A percentile compares a stretch with the other conserved stretches of the same genome.
phyloP scores from a whole-genome alignment of 2,329 filamentous ascomycete species.

The Epichloe elymi region DNA sequence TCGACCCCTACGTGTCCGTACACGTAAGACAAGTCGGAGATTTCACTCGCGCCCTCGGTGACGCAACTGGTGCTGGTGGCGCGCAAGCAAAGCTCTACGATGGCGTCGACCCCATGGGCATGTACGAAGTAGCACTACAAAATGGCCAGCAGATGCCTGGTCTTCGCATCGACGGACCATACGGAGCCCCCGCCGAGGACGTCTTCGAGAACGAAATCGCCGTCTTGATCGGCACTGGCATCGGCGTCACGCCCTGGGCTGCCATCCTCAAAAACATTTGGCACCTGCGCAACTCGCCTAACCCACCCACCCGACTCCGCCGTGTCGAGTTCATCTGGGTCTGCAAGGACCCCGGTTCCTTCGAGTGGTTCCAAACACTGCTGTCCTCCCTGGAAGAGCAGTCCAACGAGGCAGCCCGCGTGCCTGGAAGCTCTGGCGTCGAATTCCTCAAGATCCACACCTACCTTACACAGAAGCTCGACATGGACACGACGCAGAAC shows the following conservation, averaged over 20 bases:
- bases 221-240: slow-evolving; percentile 74
- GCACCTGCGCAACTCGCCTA: slow-evolving; percentile 82
- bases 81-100: slow-evolving; percentile 86
- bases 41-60: slow-evolving; percentile 86
- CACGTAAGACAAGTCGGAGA: slow-evolving; percentile 95
- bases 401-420: slow-evolving; percentile 54
- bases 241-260: slow-evolving; percentile 79
- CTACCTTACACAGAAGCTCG: slow-evolving; percentile 87
- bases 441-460: slow-evolving; percentile 98
- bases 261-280: slow-evolving; percentile 94
- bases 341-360: slow-evolving; percentile 87
- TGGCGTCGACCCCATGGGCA: slow-evolving; percentile 79
- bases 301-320: slow-evolving; percentile 77
- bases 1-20: slow-evolving; percentile 85
- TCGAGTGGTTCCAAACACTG: slow-evolving; percentile 97
- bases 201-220: slow-evolving; percentile 91
- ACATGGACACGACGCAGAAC: slow-evolving; percentile 86
- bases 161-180: slow-evolving; percentile 86
- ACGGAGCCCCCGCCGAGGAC: slow-evolving; percentile 92
- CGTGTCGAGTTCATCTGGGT: slow-evolving; percentile 99
- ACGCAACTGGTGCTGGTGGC: slow-evolving; percentile 81
- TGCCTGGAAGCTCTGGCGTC: slow-evolving; percentile 51
- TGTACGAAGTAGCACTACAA: slow-evolving; percentile 94
- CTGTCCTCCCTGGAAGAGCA: slow-evolving; percentile 84
- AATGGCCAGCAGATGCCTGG: slow-evolving; percentile 87